phyloP scores from a whole-genome alignment of 805 yeast genomes.

The Candida namnaoensis region DNA sequence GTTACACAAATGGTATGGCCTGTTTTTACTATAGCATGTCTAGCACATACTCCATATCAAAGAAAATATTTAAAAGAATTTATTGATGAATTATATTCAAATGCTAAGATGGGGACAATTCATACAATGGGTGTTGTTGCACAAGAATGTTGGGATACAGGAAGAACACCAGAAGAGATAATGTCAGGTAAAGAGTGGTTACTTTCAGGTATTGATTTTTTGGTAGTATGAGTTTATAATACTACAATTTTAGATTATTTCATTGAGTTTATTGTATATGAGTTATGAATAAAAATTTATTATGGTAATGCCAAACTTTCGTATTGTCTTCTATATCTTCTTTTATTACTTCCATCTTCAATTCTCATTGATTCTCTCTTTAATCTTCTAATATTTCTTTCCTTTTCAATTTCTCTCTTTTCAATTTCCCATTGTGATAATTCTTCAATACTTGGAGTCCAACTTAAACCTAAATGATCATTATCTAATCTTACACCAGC shows the following conservation, averaged over 20 bases:
- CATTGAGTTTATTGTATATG: too few species aligned
- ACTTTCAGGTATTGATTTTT: slow-evolving; percentile 40
- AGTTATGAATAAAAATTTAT: too few species aligned
- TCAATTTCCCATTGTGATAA: slow-evolving; percentile 91
- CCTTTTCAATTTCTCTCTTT: slow-evolving; percentile 90
- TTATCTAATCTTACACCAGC: slow-evolving; percentile 68
- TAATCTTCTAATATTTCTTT: slow-evolving; percentile 81
- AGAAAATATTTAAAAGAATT: slow-evolving; percentile 20
- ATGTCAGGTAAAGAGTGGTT: slow-evolving; percentile 36
- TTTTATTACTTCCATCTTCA: slow-evolving; percentile 35
- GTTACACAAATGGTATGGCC: slow-evolving; percentile 64
- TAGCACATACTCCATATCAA: slow-evolving; percentile 26
- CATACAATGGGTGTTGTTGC: slow-evolving; percentile 32
- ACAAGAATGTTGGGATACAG: slow-evolving; percentile 37
- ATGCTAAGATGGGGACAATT: slow-evolving; percentile 48
- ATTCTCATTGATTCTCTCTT: slow-evolving; percentile 85
- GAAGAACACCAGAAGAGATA: slow-evolving; percentile 32
- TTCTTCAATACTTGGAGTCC: slow-evolving; percentile 85
- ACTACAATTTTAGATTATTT: background rate
- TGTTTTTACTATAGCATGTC: slow-evolving; percentile 39
- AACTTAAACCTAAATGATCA: slow-evolving; percentile 68
- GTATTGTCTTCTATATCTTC: slow-evolving; percentile 35
- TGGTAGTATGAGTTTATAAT: slow-evolving; percentile 22
- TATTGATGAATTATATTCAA: slow-evolving; percentile 34
- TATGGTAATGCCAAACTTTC: slow-evolving; percentile 35